Base-by-base conservation (phyloP, 805 yeast genomes). In the Ogataea thermomethanolica region DNA sequence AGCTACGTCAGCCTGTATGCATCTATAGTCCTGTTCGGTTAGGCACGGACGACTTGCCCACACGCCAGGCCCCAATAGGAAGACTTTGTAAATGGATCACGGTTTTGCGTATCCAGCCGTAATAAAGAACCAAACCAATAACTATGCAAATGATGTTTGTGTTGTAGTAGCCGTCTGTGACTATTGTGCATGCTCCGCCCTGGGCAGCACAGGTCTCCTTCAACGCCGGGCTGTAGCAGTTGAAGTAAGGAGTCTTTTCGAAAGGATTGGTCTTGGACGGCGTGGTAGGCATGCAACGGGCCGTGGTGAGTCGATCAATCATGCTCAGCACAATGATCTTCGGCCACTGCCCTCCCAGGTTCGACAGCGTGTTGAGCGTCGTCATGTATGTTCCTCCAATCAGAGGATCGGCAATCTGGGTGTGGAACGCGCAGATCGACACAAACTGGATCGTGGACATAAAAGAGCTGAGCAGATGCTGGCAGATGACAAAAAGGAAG, bases 381-480 rank as follows among this genome's bases (percentile, higher is more conserved):
- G 99, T 93, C 98, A 93, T 91, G 61, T 93, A 93, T 0, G 99
- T 93, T 1, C 99, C 99, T 12, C 99, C 99, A 53, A 93, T 86
- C 13, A 80, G 65, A 0, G 99, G 98, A 59, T 93, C 99, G 2
- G 99, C 96, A 39, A 93, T 85, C 52, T 82, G 80, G 3, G 97
- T 91, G 64, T 91, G 97, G 71, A 93, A 93, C 0, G 98, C 95
- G 56, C 89, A 84, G 30, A 93, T 79, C 1, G 95, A 84, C 13
- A 93, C 98, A 66, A 93, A 91, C 63, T 91, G 98, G 41, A 93
- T 81, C 0, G 99, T 93, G 5, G 89, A 75, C 95, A 91, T 86
- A 63, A 93, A 90, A 8, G 95, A 84, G 12, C 95, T 86, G 25
- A 87, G 59, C 22, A 91, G 70, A 62, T 93, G 97, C 53, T 86